Evolutionary conservation across 306 rosid genomes (phyloP).

Genomic region (Adenanthera pavonina): DNA sequence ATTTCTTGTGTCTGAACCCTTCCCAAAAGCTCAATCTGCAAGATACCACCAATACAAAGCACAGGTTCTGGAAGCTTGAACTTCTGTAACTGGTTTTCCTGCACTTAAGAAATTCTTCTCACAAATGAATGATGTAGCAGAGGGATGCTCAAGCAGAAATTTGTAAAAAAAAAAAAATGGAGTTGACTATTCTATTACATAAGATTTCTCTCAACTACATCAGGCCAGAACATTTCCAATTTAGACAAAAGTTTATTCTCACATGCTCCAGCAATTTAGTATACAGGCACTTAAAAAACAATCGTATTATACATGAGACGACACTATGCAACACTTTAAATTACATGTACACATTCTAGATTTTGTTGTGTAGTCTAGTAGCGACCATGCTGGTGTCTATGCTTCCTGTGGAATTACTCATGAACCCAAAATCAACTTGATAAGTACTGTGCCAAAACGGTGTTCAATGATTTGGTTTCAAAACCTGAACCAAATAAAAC

Average conservation of each 20-base stretch:
- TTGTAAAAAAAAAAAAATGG: not conserved
- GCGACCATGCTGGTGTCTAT: not conserved
- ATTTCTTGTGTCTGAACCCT: constrained; percentile 89
- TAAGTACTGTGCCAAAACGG: too few species aligned
- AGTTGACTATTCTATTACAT: constrained; percentile 15
- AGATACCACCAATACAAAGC: constrained; percentile 87
- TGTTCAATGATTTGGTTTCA: not conserved
- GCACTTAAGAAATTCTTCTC: constrained; percentile 39
- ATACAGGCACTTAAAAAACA: not conserved
- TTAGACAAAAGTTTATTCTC: not conserved
- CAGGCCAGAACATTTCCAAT: constrained; percentile 10
- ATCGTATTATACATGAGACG: not conserved
- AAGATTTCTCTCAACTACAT: constrained; percentile 21
- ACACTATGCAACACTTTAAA: not conserved
- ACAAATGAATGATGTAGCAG: constrained; percentile 23
- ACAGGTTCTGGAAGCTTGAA: constrained; percentile 91
- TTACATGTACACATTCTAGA: not conserved
- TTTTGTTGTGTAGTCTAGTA: not conserved
- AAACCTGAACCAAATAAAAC: too few species aligned
- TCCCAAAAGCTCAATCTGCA: constrained; percentile 91
- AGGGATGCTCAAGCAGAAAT: constrained; percentile 16
- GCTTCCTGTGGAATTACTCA: not conserved
- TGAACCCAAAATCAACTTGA: constrained; percentile 1
- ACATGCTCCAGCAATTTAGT: constrained; percentile 4
- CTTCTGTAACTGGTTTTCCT: constrained; percentile 71